Conservation (phyloP, 2,329 filamentous ascomycete species). For the Aspergillus tubingensis region DNA sequence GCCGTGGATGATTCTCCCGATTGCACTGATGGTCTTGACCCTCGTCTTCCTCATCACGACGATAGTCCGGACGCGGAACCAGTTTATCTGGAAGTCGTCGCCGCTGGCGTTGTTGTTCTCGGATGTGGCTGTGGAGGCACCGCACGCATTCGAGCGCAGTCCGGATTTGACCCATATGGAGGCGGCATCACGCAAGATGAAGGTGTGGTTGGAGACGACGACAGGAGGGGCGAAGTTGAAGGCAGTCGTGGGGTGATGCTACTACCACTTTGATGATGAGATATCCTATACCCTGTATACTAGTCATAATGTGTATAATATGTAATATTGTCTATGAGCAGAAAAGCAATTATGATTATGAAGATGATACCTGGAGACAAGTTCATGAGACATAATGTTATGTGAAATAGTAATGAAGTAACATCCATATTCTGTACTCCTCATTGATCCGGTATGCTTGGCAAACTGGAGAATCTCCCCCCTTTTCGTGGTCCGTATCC, state of each 20-base stretch:
- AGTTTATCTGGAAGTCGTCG: constrained; percentile 31
- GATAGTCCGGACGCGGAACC: constrained; percentile 25
- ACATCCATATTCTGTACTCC: too few relatives aligned
- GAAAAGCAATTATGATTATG: too few relatives aligned
- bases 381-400: too few relatives aligned
- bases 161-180: constrained; percentile 27
- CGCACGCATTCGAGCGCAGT: constrained; percentile 11
- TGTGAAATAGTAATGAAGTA: too few relatives aligned
- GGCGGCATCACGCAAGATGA: constrained; percentile 23
- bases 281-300: too few relatives aligned
- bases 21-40: constrained; percentile 46
- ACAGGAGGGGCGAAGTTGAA: constrained; percentile 20
- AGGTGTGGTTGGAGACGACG: constrained; percentile 26
- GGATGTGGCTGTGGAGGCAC: constrained; percentile 20
- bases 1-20: constrained; percentile 26
- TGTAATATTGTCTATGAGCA: too few relatives aligned
- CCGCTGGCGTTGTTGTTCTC: constrained; percentile 28
- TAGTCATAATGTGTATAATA: too few relatives aligned
- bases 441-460: background rate
- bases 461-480: background rate
- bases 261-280: too few relatives aligned
- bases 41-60: constrained; percentile 52
- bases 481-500: background rate
- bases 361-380: too few relatives aligned
- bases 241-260: constrained; percentile 1